These are phyloP conservation scores for Physcomitrellopsis africana DNA, from an alignment of 225 moss, liverwort and hornwort genomes.

Conservation along the genomic window DNA sequence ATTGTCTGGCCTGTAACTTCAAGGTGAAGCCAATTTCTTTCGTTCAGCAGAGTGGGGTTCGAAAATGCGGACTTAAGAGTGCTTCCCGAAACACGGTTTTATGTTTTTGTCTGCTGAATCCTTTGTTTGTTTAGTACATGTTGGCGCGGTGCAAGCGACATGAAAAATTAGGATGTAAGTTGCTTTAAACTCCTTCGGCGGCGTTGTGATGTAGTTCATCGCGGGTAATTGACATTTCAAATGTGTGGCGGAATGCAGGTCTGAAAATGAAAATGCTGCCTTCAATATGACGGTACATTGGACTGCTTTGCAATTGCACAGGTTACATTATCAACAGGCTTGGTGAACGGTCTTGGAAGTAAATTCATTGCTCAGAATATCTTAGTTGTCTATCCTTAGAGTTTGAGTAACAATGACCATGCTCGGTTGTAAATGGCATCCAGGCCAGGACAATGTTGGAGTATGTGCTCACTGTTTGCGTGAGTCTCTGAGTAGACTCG, in stretches of 20 bases:
- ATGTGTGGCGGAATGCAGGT: not conserved
- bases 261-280: not conserved
- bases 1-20: too few relatives aligned
- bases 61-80: too few relatives aligned
- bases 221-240: too few relatives aligned
- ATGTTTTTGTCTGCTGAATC: too few relatives aligned
- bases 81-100: too few relatives aligned
- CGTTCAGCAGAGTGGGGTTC: too few relatives aligned
- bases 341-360: slow-evolving; percentile 7
- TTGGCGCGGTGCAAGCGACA: too few relatives aligned
- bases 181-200: too few relatives aligned
- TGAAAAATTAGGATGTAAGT: too few relatives aligned
- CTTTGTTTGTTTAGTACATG: too few relatives aligned
- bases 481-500: slow-evolving; percentile 55
- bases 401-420: slow-evolving; percentile 40
- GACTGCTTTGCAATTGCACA: slow-evolving; percentile 8
- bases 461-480: slow-evolving; percentile 59
- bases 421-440: slow-evolving; percentile 68
- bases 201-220: too few relatives aligned
- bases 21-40: too few relatives aligned
- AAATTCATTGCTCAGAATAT: slow-evolving; percentile 1
- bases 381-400: not conserved
- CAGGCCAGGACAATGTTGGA: slow-evolving; percentile 50
- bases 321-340: slow-evolving; percentile 9
- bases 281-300: slow-evolving; percentile 19